These are phyloP conservation scores for Aspergillus carbonarius DNA, from an alignment of 2,329 filamentous ascomycete genomes.

Conservation along the genomic window DNA sequence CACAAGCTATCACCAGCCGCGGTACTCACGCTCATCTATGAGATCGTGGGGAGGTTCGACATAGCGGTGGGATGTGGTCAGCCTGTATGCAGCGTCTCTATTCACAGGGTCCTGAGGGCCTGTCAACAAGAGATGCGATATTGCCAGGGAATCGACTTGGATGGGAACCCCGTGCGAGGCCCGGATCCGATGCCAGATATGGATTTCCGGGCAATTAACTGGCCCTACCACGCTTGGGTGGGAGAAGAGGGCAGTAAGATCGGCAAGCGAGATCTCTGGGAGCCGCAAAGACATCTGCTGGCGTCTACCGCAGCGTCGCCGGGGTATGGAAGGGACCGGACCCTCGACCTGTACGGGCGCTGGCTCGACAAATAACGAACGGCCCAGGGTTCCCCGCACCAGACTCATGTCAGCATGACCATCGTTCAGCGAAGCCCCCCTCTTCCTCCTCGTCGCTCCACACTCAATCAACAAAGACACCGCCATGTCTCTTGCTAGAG, in stretches of 20 bases:
- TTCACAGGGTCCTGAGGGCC: background rate
- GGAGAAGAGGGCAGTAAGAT: no score
- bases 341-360: no score
- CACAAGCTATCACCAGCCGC: no score
- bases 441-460: background rate
- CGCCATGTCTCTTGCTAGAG: conserved; percentile 43
- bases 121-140: background rate
- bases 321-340: no score
- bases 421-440: no score
- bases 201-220: background rate
- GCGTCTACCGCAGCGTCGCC: no score
- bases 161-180: background rate
- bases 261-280: no score
- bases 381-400: no score
- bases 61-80: background rate
- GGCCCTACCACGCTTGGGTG: background rate
- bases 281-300: no score
- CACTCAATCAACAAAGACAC: background rate
- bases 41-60: no score
- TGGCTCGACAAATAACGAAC: no score
- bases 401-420: background rate
- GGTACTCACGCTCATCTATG: no score
- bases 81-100: background rate
- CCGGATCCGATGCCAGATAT: background rate
- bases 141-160: background rate